These are phyloP conservation scores for Lithocarpus polystachyus DNA, from an alignment of 306 rosid genomes.

Conservation along the genomic window DNA sequence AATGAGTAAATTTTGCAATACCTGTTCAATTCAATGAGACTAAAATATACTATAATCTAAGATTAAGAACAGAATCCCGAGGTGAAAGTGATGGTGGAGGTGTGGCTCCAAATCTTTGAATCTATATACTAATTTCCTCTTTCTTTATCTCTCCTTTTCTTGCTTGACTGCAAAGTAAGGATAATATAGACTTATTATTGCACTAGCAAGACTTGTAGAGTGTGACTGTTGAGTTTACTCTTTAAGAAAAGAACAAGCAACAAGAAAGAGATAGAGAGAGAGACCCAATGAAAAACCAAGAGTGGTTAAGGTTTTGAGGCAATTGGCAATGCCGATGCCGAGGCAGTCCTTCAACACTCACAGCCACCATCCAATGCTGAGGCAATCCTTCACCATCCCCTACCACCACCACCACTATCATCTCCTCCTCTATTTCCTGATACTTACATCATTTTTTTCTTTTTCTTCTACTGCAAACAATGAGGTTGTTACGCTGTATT, in stretches of 20 bases:
- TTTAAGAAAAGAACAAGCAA: constrained; percentile 29
- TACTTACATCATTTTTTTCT: constrained; percentile 8
- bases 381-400: constrained; percentile 32
- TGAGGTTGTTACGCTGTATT: constrained; percentile 50
- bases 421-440: constrained; percentile 21
- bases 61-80: constrained; percentile 54
- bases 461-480: constrained; percentile 28
- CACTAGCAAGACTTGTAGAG: constrained; percentile 13
- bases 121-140: neutral
- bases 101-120: constrained; percentile 22
- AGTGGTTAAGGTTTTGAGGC: constrained; percentile 66
- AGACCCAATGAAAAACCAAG: constrained; percentile 61
- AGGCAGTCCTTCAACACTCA: constrained; percentile 48
- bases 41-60: constrained; percentile 25
- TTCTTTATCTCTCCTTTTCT: constrained; percentile 36
- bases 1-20: constrained; percentile 37
- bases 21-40: constrained; percentile 30
- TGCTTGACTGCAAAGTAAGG: constrained; percentile 51
- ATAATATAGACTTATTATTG: constrained; percentile 18
- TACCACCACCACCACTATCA: constrained; percentile 25
- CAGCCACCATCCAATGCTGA: constrained; percentile 59
- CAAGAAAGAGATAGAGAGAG: constrained; percentile 6
- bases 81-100: constrained; percentile 52
- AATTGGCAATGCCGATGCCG: constrained; percentile 67
- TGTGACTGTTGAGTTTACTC: neutral